phyloP scores from a whole-genome alignment of 1,284 basidiomycete genomes.

The Caloboletus inedulis region DNA sequence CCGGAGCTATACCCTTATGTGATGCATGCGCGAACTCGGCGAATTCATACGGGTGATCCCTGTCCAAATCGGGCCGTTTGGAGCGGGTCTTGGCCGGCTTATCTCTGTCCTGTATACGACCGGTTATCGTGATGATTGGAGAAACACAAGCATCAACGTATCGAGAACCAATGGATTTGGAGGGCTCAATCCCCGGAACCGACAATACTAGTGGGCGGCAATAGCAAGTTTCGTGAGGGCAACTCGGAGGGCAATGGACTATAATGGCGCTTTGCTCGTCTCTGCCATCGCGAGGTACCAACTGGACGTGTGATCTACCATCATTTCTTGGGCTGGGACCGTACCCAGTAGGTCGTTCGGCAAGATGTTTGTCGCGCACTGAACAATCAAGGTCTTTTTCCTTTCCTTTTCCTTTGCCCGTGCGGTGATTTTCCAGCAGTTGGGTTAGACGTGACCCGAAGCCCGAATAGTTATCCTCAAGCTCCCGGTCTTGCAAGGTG shows the following conservation, averaged over 20 bases:
- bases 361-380: background rate
- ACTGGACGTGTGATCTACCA: slow-evolving; percentile 26
- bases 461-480: background rate
- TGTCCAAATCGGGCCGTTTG: slow-evolving; percentile 1
- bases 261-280: slow-evolving; percentile 15
- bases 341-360: background rate
- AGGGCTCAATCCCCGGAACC: background rate
- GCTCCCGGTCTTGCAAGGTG: slow-evolving; percentile 8
- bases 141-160: slow-evolving; percentile 30
- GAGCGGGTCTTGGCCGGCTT: background rate
- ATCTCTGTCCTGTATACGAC: background rate
- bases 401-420: slow-evolving; percentile 5
- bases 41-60: slow-evolving; percentile 1
- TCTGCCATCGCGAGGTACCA: slow-evolving; percentile 17
- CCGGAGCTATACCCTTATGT: slow-evolving; percentile 10
- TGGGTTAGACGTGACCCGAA: background rate
- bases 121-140: slow-evolving; percentile 19
- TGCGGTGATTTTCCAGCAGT: background rate
- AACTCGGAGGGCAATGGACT: slow-evolving; percentile 24
- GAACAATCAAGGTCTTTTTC: background rate
- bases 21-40: slow-evolving; percentile 17
- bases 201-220: background rate
- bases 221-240: slow-evolving; percentile 21
- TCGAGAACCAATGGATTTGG: slow-evolving; percentile 3
- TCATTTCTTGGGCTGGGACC: slow-evolving; percentile 4